phyloP scores from a whole-genome alignment of 768 basidiomycete genomes.

The Termitomyces sp. region DNA sequence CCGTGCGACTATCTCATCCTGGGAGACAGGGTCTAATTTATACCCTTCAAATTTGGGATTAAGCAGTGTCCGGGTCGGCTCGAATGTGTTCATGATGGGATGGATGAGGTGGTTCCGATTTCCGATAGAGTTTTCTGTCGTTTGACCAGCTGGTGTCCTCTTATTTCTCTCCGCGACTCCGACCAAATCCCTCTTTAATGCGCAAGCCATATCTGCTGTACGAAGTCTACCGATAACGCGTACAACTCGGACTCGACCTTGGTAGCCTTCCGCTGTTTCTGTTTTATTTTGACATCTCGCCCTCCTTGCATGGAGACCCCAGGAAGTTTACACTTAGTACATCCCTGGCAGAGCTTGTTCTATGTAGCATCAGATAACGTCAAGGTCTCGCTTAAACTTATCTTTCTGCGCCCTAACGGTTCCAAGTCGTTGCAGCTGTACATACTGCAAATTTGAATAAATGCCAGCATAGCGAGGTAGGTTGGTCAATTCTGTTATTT shows the following conservation, averaged over 20 bases:
- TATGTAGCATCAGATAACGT: background rate
- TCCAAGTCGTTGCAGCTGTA: background rate
- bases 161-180: background rate
- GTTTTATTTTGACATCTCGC: background rate
- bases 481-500: background rate
- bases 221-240: background rate
- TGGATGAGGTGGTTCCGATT: background rate
- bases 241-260: background rate
- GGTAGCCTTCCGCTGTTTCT: background rate
- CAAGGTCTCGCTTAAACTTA: background rate
- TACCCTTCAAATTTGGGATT: conserved; percentile 88
- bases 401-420: background rate
- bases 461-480: background rate
- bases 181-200: background rate
- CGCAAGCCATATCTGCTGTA: background rate
- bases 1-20: conserved; percentile 47
- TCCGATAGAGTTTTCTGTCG: background rate
- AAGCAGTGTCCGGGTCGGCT: conserved; percentile 46
- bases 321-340: background rate
- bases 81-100: conserved; percentile 28
- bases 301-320: background rate
- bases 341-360: background rate
- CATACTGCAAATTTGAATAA: background rate
- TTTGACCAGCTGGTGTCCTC: background rate
- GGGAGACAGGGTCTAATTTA: conserved; percentile 56